Evolutionary conservation across 1,284 basidiomycete species (phyloP).

Genomic region (Pascua guehoae): DNA sequence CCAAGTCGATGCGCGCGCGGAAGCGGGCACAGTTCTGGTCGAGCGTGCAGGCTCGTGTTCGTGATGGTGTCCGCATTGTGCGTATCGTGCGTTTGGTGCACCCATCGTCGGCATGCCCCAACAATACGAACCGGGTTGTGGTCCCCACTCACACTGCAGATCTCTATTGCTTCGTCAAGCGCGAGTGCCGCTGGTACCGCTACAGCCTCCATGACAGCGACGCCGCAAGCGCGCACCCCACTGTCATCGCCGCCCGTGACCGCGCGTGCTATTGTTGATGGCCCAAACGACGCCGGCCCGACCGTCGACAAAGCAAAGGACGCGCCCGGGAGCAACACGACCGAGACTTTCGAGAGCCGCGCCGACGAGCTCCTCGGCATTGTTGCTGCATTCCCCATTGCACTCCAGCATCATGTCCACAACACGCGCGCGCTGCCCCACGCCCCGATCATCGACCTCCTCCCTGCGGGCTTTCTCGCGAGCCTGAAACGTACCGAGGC

Average conservation of each 20-base stretch:
- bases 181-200: too few relatives aligned
- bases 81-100: constrained; percentile 1
- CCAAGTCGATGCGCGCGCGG: too few relatives aligned
- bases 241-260: too few relatives aligned
- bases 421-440: constrained; percentile 41
- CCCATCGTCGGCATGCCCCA: too few relatives aligned
- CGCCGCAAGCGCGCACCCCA: too few relatives aligned
- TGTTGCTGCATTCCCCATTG: constrained; percentile 44
- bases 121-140: too few relatives aligned
- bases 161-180: too few relatives aligned
- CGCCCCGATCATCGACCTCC: constrained; percentile 42
- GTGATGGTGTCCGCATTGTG: constrained; percentile 44
- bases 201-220: too few relatives aligned
- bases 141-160: too few relatives aligned
- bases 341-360: background rate
- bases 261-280: background rate
- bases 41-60: constrained; percentile 34
- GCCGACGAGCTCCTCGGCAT: constrained; percentile 41
- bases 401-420: constrained; percentile 47
- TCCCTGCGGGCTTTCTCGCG: constrained; percentile 39
- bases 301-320: background rate
- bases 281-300: constrained; percentile 1
- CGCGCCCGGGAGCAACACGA: background rate
- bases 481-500: constrained; percentile 45
- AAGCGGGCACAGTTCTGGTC: constrained; percentile 27